Evolutionary conservation across 179 eudicot genomes (phyloP), one percentile per base, ranked within the genome.

Genomic region (Monotropa hypopitys): DNA sequence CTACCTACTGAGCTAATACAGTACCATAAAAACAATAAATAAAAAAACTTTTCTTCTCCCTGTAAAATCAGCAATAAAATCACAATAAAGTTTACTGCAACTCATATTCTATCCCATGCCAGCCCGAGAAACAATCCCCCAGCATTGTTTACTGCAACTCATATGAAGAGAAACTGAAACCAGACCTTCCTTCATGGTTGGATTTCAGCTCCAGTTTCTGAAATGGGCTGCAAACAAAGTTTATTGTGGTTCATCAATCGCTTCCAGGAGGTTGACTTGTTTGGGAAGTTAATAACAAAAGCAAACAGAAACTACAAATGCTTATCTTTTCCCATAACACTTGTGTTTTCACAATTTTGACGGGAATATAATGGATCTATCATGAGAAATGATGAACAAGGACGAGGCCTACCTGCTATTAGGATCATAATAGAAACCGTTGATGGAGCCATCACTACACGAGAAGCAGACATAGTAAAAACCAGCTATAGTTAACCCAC

Each of bases 401-500:
- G 62, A 66, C 13, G 38, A 23, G 30, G 4, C 35, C 15, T 83
- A 92, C 98, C 98, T 94, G 97, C 98, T 94, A 78, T 94, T 94
- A 70, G 97, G 98, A 83, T 92, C 98, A 76, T 89, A 94, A 79
- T 92, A 94, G 88, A 86, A 94, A 73, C 98, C 97, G 72, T 87
- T 88, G 74, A 94, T 89, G 79, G 97, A 92, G 69, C 98, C 98
- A 82, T 94, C 98, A 46, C 84, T 82, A 80, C 97, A 92, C 26
- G 97, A 94, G 92, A 94, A 94, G 88, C 98, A 94, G 63, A 92
- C 97, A 78, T 94, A 94, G 80, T 94, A 94, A 81, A 94, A 94
- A 7, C 98, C 98, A 68, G 98, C 98, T 77, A 94, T 92, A 15
- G 98, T 94, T 72, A 94, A 87, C 78, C 98, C 98, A 65, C 98